Base-by-base conservation (phyloP, 441 rosid genomes). In the Euphorbia corollata region DNA sequence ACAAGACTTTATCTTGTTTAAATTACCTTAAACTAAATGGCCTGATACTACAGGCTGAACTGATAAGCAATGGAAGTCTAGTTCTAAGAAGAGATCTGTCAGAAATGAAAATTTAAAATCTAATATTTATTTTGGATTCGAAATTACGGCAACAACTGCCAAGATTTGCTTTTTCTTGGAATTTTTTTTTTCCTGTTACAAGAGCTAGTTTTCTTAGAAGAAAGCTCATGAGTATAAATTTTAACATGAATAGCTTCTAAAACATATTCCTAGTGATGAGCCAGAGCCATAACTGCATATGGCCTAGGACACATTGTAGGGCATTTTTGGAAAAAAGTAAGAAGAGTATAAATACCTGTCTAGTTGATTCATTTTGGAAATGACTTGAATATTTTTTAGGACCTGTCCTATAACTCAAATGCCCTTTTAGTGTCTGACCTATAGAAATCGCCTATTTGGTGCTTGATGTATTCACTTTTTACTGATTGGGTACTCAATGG, bases 1-100 rank as follows among this genome's bases (percentile, higher is more conserved):
- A 36, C n/a, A 63, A 63, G 32, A 61, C 20, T 4, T 61, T 8
- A 39, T 61, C 50, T 61, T 13, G 48, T 43, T 45, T 47, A 22
- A 51, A 24, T 12, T 63, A 12, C 39, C 20, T n/a, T n/a, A 9
- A 41, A 62, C 18, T 23, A 22, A 62, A 13, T 24, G 66, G 34
- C 51, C 23, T 11, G 55, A 45, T 47, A 47, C 30, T 63, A 43
- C 32, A 24, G 22, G 15, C 23, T 20, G 27, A 50, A 51, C 32
- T 64, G 34, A 32, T 16, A 30, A 51, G 30, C 27, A 15, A 30
- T 15, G 15, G 4, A 7, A 10, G 19, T 64, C 18, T 32, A 8
- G 6, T 4, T 30, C 43, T 30, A 48, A 50, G 22, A 12, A 50
- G 47, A 50, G 36, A 12, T 51, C 24, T 27, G 5, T 32, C 23